phyloP scores from a whole-genome alignment of 129 eudicot genomes.

The Arctium minus region DNA sequence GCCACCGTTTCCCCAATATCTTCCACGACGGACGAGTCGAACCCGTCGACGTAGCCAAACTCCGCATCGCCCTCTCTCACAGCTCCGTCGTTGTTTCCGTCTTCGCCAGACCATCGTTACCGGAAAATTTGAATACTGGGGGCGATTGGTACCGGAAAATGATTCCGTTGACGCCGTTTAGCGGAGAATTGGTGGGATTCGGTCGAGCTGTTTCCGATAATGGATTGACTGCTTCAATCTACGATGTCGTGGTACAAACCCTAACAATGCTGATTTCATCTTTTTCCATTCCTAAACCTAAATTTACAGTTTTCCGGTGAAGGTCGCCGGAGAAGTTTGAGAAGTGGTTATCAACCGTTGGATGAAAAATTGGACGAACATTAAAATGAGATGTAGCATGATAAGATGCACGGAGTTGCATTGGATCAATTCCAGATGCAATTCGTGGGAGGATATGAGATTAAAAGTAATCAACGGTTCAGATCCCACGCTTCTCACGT shows the following conservation, averaged over 20 bases:
- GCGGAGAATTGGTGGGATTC: conserved; percentile 75
- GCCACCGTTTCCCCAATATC: conserved; percentile 68
- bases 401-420: too few species aligned
- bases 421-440: too few species aligned
- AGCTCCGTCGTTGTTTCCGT: conserved; percentile 76
- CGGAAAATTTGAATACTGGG: conserved; percentile 21
- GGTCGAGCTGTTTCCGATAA: conserved; percentile 80
- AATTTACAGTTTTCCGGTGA: background rate
- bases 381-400: too few species aligned
- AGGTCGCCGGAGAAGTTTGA: too few species aligned
- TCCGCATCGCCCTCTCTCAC: conserved; percentile 46
- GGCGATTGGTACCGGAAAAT: conserved; percentile 49
- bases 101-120: conserved; percentile 27
- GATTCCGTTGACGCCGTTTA: conserved; percentile 62
- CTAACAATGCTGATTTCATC: background rate
- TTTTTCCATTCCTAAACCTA: background rate
- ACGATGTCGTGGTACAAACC: conserved; percentile 73
- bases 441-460: too few species aligned
- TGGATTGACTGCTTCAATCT: conserved; percentile 78
- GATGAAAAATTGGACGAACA: too few species aligned
- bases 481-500: too few species aligned
- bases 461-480: too few species aligned
- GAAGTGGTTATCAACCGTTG: too few species aligned
- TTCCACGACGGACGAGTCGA: conserved; percentile 40
- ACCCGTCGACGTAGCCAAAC: conserved; percentile 52